Conservation (phyloP, 2,329 filamentous ascomycete species). For the Penicillium sp. region DNA sequence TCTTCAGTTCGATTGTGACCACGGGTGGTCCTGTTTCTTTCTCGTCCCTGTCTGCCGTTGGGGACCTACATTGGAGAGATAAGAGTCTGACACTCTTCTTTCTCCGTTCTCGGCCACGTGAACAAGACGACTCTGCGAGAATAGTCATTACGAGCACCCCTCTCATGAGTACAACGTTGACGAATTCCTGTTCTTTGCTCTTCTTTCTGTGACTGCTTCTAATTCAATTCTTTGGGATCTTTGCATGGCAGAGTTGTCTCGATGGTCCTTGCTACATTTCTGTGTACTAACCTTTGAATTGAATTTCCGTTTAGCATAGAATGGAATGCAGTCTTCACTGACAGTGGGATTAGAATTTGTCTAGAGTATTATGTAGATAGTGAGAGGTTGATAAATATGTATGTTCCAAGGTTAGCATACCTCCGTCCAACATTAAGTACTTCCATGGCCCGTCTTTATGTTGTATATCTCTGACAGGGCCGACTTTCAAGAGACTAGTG, state of each 20-base stretch:
- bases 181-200: conserved; percentile 3
- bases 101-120: conserved; percentile 6
- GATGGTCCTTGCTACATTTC: not conserved
- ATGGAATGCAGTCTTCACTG: conserved; percentile 24
- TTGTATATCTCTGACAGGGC: not conserved
- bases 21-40: conserved; percentile 15
- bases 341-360: conserved; percentile 2
- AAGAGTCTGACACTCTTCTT: not conserved
- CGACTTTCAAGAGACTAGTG: not conserved
- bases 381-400: not conserved
- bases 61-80: conserved; percentile 1
- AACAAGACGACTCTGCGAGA: conserved; percentile 15
- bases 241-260: conserved; percentile 5
- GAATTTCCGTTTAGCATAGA: conserved; percentile 15
- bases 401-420: not conserved
- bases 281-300: conserved; percentile 1
- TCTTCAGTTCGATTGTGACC: conserved; percentile 10
- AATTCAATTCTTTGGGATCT: conserved; percentile 2
- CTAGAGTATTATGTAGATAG: not conserved
- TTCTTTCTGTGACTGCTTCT: not conserved
- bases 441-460: not conserved
- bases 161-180: conserved; percentile 11
- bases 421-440: not conserved
- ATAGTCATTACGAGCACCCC: conserved; percentile 12
- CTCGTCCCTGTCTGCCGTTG: conserved; percentile 10